Evolutionary conservation across 768 basidiomycete genomes (phyloP).

Genomic region (Boletus speciosus): DNA sequence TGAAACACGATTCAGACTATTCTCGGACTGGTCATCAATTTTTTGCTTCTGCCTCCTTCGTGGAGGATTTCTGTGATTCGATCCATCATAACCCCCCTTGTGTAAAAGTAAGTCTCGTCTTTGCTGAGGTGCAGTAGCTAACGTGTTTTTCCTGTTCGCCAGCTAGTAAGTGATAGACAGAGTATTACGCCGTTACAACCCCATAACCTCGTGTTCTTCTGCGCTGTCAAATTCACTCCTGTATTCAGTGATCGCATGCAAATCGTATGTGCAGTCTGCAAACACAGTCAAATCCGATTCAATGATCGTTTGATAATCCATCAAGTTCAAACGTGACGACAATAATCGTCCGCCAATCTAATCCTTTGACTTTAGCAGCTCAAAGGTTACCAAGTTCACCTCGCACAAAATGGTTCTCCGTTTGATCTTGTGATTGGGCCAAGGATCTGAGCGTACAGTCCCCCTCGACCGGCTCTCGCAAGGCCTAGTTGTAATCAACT

Average conservation of each 20-base stretch:
- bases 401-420: constrained; percentile 38
- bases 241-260: background rate
- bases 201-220: background rate
- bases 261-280: too few relatives aligned
- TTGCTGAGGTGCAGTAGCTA: background rate
- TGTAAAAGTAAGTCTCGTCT: background rate
- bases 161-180: background rate
- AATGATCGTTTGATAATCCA: too few relatives aligned
- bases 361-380: constrained; percentile 27
- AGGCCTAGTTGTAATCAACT: constrained; percentile 52
- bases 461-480: constrained; percentile 59
- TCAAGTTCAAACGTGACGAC: too few relatives aligned
- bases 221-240: background rate
- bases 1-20: constrained; percentile 35
- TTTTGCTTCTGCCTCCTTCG: constrained; percentile 13
- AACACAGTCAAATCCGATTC: background rate
- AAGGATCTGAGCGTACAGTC: constrained; percentile 74
- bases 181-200: background rate
- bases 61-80: background rate
- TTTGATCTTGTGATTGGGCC: constrained; percentile 60
- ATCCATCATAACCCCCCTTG: background rate
- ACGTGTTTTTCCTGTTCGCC: background rate
- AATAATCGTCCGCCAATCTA: background rate
- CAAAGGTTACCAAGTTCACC: constrained; percentile 66
- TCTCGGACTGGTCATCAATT: constrained; percentile 25